Evolutionary conservation across 306 rosid genomes (phyloP), one percentile per base, ranked within the genome.

Genomic region (Vigna trinervia): DNA sequence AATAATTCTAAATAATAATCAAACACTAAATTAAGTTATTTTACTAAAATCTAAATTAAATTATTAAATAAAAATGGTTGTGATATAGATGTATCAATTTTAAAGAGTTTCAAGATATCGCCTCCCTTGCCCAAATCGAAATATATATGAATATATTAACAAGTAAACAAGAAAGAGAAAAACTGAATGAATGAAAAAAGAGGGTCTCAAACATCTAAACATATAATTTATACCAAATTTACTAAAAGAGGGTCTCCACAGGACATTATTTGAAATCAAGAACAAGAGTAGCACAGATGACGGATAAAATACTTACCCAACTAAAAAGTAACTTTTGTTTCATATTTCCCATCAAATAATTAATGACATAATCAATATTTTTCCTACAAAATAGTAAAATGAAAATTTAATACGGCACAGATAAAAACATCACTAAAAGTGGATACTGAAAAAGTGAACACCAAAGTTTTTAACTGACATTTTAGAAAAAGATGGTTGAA

Each of bases 311-410:
- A 52, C 91, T 83, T 85, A 90, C 97, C 97, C 98, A 94, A 78
- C 94, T 90, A 82, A 91, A 90, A 65, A 91, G 81, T 84, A 94
- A 76, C 80, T 76, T 87, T 71, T 81, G 69, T 76, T 78, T 94
- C 89, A 81, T 70, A 75, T 86, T 88, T 61, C 92, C 96, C 85
- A 94, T 79, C 86, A 94, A 80, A 81, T 76, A 81, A 84, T 79
- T 78, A 54, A 88, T 46, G 65, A 83, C 74, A 53, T 8, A 41
- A 11, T 75, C 61, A 10, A 87, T 64, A 76, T 85, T 89, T 87
- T 73, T 84, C 96, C 98, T 94, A 64, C 82, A 83, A 75, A 52
- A 78, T 66, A 65, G 71, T 38, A 62, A 38, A 51, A 71, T 46
- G 74, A 45, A 60, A 63, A 76, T 17, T 69, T 51, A 52, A 36